Percentiles rank a stretch among this genome's conserved stretches.
phyloP scores from a whole-genome alignment of 192 early-diverging fungal species.

The Diversispora epigaea region DNA sequence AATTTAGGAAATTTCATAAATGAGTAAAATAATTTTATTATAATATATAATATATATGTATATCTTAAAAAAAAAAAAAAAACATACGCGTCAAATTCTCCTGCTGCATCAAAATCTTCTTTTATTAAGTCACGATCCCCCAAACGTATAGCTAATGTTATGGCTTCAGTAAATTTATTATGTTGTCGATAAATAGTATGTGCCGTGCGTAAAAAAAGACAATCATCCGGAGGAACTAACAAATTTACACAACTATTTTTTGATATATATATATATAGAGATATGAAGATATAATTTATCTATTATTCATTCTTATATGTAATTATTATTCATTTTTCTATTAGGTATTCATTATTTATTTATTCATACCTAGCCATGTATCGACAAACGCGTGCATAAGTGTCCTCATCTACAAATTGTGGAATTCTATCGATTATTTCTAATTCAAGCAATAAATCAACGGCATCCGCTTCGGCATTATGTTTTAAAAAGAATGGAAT shows the following conservation, averaged over 20 bases:
- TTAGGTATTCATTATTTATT: background rate
- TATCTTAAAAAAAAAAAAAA: background rate
- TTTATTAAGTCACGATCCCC: conserved; percentile 78
- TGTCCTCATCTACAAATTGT: conserved; percentile 87
- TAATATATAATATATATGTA: too few species aligned
- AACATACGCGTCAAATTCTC: conserved; percentile 64
- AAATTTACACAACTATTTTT: conserved; percentile 79
- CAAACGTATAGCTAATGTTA: conserved; percentile 84
- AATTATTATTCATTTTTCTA: too few species aligned
- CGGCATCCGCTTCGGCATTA: conserved; percentile 97
- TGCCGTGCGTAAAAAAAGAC: conserved; percentile 78
- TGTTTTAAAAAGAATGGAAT: conserved; percentile 95
- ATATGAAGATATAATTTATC: background rate
- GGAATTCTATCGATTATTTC: conserved; percentile 79
- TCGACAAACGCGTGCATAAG: conserved; percentile 89
- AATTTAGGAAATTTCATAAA: background rate
- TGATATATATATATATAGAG: background rate
- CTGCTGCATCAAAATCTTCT: conserved; percentile 81
- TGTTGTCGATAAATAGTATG: conserved; percentile 88
- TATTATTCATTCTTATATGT: too few species aligned
- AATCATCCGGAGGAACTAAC: conserved; percentile 88
- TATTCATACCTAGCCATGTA: conserved; percentile 81
- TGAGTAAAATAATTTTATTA: background rate
- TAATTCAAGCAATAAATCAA: conserved; percentile 91
- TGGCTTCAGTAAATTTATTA: conserved; percentile 76